These are phyloP conservation scores for Chaetomium cochliodes DNA, from an alignment of 495 filamentous ascomycete species.

Conservation along the genomic window DNA sequence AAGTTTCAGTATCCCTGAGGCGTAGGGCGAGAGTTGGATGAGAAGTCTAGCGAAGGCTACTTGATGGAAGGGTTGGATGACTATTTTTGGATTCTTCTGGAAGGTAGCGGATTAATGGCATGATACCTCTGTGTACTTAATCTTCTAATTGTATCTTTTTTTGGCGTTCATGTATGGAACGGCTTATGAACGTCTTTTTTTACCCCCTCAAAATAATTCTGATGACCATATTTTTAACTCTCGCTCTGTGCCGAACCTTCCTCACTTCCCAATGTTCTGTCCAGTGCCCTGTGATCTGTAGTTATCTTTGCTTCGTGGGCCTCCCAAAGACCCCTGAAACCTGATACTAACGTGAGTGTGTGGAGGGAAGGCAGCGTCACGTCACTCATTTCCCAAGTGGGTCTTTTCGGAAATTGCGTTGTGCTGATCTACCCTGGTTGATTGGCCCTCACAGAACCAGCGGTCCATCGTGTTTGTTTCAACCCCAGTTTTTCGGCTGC, in stretches of 20 bases:
- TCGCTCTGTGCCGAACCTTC: too few species aligned
- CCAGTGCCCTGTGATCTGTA: too few species aligned
- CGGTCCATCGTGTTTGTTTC: conserved; percentile 15
- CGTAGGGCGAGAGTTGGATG: conserved; percentile 26
- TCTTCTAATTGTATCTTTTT: conserved; percentile 47
- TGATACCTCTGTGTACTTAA: conserved; percentile 47
- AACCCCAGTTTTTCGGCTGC: conserved; percentile 18
- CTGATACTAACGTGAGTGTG: too few species aligned
- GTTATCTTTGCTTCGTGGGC: too few species aligned
- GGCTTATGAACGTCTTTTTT: conserved; percentile 29
- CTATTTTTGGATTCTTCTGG: conserved; percentile 17
- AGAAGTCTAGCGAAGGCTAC: conserved; percentile 23
- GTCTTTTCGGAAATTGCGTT: conserved; percentile 19
- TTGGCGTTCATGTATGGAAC: conserved; percentile 28
- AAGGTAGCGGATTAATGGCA: conserved; percentile 24
- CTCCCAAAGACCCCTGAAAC: too few species aligned
- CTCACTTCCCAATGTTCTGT: too few species aligned
- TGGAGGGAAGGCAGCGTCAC: neutral
- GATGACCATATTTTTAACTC: neutral
- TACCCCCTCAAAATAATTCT: conserved; percentile 4
- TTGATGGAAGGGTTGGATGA: conserved; percentile 15
- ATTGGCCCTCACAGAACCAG: neutral
- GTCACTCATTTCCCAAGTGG: conserved; percentile 13
- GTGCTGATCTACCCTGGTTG: neutral
- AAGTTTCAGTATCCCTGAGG: conserved; percentile 19